These are phyloP conservation scores for Crithidia brevicula DNA, from an alignment of 208 protist genomes.

Conservation along the genomic window DNA sequence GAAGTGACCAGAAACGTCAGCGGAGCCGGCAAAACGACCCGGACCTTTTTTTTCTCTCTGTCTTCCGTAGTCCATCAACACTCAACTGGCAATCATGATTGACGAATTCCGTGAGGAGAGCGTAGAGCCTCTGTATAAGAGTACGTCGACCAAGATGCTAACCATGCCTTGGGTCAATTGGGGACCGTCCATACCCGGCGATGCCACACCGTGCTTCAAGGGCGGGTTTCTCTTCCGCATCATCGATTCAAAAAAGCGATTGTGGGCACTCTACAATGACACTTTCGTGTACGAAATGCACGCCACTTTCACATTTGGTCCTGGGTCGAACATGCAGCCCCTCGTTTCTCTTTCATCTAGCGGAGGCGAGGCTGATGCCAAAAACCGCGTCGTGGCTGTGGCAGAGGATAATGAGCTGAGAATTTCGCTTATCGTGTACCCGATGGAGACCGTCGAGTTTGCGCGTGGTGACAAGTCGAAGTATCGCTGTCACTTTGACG, in stretches of 20 bases:
- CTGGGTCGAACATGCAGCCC: constrained; percentile 30
- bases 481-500: constrained; percentile 39
- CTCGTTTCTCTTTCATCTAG: constrained; percentile 14
- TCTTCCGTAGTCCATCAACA: neutral
- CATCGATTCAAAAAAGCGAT: constrained; percentile 48
- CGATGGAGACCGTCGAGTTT: constrained; percentile 66
- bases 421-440: constrained; percentile 53
- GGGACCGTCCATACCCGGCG: constrained; percentile 40
- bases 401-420: constrained; percentile 32
- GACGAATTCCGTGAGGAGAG: constrained; percentile 50
- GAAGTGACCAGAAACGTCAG: too few relatives aligned
- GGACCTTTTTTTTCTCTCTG: neutral
- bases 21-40: neutral
- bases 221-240: constrained; percentile 77
- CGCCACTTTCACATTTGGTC: constrained; percentile 46
- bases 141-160: constrained; percentile 3
- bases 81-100: constrained; percentile 5
- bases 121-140: constrained; percentile 33
- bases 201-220: constrained; percentile 69
- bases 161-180: constrained; percentile 36
- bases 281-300: constrained; percentile 69
- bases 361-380: constrained; percentile 10
- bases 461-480: constrained; percentile 32
- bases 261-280: constrained; percentile 78
- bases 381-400: constrained; percentile 27